Conservation (phyloP, 2,329 filamentous ascomycete species). For the Phialemonium atrogriseum region DNA sequence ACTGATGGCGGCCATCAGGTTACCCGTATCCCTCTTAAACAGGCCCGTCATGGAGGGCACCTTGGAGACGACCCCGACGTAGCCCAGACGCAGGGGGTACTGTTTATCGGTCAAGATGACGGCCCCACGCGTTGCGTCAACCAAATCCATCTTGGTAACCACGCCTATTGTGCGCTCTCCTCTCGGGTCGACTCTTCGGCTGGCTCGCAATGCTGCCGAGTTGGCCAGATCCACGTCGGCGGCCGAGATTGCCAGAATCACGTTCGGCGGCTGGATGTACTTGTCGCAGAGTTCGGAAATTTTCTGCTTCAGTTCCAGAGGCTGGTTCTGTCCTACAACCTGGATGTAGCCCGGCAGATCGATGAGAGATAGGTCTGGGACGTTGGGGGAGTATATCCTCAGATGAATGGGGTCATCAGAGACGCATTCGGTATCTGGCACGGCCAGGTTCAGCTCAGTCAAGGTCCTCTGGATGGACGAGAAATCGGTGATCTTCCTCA, state of each 20-base stretch:
- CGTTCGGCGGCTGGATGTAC: constrained; percentile 92
- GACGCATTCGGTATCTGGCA: constrained; percentile 84
- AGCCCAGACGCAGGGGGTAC: constrained; percentile 89
- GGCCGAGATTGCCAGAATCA: constrained; percentile 94
- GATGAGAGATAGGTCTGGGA: constrained; percentile 91
- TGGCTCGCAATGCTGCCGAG: constrained; percentile 84
- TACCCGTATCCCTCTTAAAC: constrained; percentile 75
- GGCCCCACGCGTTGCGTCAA: constrained; percentile 72
- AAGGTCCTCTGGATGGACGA: constrained; percentile 84
- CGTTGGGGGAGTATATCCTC: constrained; percentile 88
- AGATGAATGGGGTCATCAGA: constrained; percentile 95
- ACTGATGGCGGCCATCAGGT: constrained; percentile 71
- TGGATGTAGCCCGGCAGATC: constrained; percentile 97
- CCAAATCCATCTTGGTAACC: constrained; percentile 98
- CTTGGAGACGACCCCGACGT: constrained; percentile 89
- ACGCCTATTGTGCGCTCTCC: constrained; percentile 96
- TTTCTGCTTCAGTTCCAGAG: constrained; percentile 85
- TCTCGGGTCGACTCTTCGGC: constrained; percentile 82
- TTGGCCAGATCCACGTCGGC: constrained; percentile 97
- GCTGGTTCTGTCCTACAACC: constrained; percentile 85
- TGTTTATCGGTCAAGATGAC: constrained; percentile 80
- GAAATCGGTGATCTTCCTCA: constrained; percentile 89
- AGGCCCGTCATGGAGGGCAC: constrained; percentile 58
- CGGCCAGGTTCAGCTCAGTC: constrained; percentile 89
- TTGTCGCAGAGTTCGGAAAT: constrained; percentile 96